Percentiles rank a stretch among this genome's conserved stretches.
phyloP scores from a whole-genome alignment of 352 stramenopile genomes.

The Phytophthora agathidicida region DNA sequence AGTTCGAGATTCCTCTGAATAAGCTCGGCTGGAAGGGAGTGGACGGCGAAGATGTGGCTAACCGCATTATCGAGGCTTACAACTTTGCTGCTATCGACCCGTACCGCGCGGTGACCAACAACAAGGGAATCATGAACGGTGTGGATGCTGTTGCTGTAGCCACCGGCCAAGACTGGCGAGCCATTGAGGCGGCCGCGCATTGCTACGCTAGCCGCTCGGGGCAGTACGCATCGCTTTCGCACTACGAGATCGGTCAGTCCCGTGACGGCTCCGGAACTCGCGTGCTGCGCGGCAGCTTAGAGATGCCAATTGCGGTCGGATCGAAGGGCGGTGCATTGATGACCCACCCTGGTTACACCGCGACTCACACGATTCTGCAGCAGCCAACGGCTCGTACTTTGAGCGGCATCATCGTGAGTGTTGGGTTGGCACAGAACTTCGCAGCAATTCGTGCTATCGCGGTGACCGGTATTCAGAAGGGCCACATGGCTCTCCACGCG shows the following conservation, averaged over 20 bases:
- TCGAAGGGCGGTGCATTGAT: constrained; percentile 84
- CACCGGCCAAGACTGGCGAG: constrained; percentile 86
- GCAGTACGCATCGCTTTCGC: constrained; percentile 82
- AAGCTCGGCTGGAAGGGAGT: constrained; percentile 87
- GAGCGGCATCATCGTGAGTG: constrained; percentile 76
- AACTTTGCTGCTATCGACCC: constrained; percentile 86
- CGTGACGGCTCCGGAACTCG: constrained; percentile 39
- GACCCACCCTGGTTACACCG: constrained; percentile 80
- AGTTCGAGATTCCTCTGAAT: constrained; percentile 74
- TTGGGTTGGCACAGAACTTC: constrained; percentile 89
- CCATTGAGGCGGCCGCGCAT: constrained; percentile 83
- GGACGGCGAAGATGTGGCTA: constrained; percentile 71
- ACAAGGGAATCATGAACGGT: constrained; percentile 92
- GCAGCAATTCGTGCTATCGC: constrained; percentile 84
- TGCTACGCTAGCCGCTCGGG: constrained; percentile 82
- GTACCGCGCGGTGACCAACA: constrained; percentile 87
- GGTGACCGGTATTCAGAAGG: constrained; percentile 88
- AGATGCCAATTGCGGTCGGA: constrained; percentile 82
- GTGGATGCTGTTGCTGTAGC: constrained; percentile 83
- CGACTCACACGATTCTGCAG: constrained; percentile 80
- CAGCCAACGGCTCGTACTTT: constrained; percentile 68
- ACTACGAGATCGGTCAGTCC: constrained; percentile 62
- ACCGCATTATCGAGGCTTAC: constrained; percentile 83
- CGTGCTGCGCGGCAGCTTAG: constrained; percentile 71
- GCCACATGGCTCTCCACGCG: constrained; percentile 88